A percentile compares a stretch with the other conserved stretches of the same genome.
Conservation (phyloP, 257 asterid species). For the Coffea canephora region DNA sequence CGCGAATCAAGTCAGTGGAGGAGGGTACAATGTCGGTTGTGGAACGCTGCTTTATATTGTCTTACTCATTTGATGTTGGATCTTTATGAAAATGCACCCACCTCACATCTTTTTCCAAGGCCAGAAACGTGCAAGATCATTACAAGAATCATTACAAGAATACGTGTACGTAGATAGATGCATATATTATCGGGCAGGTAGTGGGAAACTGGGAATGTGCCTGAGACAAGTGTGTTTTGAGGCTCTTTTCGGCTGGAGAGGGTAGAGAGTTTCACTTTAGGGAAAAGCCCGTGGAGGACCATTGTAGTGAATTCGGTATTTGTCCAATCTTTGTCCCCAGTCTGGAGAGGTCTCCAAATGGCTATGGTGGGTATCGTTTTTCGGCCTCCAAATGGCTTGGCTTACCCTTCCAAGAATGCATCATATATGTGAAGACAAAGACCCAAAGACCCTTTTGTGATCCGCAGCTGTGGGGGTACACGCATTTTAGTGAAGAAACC, state of each 20-base stretch:
- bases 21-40: neutral
- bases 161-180: neutral
- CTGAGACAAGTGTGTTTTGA: neutral
- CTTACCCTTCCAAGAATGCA: neutral
- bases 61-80: neutral
- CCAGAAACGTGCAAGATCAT: neutral
- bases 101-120: neutral
- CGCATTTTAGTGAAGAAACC: neutral
- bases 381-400: neutral
- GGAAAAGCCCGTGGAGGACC: neutral
- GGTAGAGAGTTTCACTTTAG: neutral
- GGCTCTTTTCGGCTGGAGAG: neutral
- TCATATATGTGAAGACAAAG: neutral
- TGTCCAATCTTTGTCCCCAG: slow-evolving; percentile 2
- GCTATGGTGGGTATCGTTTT: neutral
- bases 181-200: no score
- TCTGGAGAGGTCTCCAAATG: neutral
- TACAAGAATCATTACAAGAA: neutral
- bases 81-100: neutral
- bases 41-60: neutral
- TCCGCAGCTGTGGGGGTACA: neutral
- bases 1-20: neutral
- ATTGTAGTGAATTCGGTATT: neutral
- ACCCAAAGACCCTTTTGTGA: neutral
- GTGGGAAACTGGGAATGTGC: neutral